Percentiles rank a stretch among this genome's conserved stretches.
Conservation (phyloP, 345 rosid genomes). For the Rubroshorea leprosula region DNA sequence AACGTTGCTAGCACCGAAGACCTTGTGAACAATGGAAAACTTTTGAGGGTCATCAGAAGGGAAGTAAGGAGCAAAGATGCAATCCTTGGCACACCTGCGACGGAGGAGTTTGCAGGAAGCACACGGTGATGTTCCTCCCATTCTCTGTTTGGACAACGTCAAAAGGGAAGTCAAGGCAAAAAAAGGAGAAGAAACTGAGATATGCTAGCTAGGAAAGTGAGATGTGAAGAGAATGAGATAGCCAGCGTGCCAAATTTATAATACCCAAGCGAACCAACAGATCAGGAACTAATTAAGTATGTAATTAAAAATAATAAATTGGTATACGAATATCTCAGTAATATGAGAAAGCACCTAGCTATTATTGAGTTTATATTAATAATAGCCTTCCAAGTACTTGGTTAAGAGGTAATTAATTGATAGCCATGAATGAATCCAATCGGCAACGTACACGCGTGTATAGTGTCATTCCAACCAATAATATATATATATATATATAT, state of each 20-base stretch:
- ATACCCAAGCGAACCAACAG: neutral
- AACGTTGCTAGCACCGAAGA: neutral
- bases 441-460: too few relatives aligned
- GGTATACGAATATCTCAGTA: too few relatives aligned
- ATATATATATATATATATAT: too few relatives aligned
- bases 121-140: neutral
- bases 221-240: neutral
- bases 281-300: neutral
- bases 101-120: neutral
- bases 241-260: neutral
- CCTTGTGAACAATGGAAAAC: neutral
- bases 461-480: too few relatives aligned
- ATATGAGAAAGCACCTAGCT: too few relatives aligned
- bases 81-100: neutral
- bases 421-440: too few relatives aligned
- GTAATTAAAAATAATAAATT: too few relatives aligned
- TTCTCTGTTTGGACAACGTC: neutral
- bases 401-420: too few relatives aligned
- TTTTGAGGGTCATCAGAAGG: neutral
- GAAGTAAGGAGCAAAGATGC: neutral
- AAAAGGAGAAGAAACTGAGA: neutral
- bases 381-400: too few relatives aligned
- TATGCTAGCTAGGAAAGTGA: neutral
- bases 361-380: too few relatives aligned
- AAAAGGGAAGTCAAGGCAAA: neutral